Evolutionary conservation across 2,329 filamentous ascomycete species (phyloP), one percentile per base, ranked within the genome.

Genomic region (Ceratocystis huliohia): DNA sequence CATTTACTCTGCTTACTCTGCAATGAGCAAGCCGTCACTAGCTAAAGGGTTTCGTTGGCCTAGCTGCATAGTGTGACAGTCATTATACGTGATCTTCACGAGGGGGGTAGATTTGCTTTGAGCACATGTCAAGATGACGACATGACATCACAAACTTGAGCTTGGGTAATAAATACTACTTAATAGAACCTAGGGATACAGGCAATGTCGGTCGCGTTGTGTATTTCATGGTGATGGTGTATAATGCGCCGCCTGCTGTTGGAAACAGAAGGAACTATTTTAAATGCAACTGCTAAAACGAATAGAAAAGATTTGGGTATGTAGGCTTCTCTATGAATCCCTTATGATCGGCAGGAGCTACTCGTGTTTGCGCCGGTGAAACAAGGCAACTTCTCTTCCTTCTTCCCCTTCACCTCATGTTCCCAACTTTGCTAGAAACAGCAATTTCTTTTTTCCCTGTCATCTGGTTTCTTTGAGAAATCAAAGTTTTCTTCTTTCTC

Each of bases 361-460:
- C 53, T 59, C 53, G 28, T 59, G 33, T 59, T 59, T 30, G 53
- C 53, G 28, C 53, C 53, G n/a, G 28, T 59, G 53, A 59, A 59
- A 59, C 53, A 33, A 59, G 53, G 53, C 53, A 59, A 59, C 53
- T 59, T 59, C 28, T 59, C 13, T 59, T 59, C n/a, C 53, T 59
- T 59, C 28, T 20, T 59, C 28, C 13, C 28, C 25, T 50, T 50
- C 46, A n/a, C 46, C n/a, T n/a, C 28, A 30, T 17, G 7, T 59
- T 17, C 13, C n/a, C 8, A 13, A 8, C 17, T 59, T 33, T 13
- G 28, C 7, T 28, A 59, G 22, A 59, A 59, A 25, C 17, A 33
- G 53, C 22, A 28, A 25, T 46, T 46, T 13, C 61, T 20, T 25
- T 62, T 44, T 45, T 7, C 10, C 17, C n/a, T 8, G 61, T 45